A percentile compares a stretch with the other conserved stretches of the same genome.
These are phyloP conservation scores for Lecanicillium sp. DNA, from an alignment of 2,329 filamentous ascomycete species.

Conservation along the genomic window DNA sequence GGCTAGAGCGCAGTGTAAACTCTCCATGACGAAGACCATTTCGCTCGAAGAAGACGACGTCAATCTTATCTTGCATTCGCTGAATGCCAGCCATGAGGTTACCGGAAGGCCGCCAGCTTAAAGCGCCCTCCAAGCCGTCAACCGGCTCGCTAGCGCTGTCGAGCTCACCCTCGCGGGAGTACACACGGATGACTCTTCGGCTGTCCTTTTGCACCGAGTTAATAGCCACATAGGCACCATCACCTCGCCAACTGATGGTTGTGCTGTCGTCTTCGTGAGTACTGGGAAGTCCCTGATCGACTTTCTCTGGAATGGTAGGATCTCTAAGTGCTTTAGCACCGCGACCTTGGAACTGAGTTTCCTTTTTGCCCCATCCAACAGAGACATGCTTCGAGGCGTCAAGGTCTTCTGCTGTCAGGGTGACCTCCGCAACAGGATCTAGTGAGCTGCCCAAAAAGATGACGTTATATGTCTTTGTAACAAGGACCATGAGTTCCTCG, in stretches of 20 bases:
- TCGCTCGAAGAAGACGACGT: slow-evolving; percentile 91
- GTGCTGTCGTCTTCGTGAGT: slow-evolving; percentile 61
- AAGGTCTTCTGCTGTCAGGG: slow-evolving; percentile 67
- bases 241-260: slow-evolving; percentile 85
- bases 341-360: slow-evolving; percentile 94
- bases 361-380: slow-evolving; percentile 96
- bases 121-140: slow-evolving; percentile 74
- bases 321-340: slow-evolving; percentile 80
- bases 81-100: slow-evolving; percentile 87
- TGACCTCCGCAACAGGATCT: slow-evolving; percentile 70
- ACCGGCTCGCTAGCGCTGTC: slow-evolving; percentile 94
- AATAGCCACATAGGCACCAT: slow-evolving; percentile 83
- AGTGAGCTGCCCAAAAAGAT: slow-evolving; percentile 92
- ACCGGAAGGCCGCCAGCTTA: slow-evolving; percentile 88
- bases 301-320: slow-evolving; percentile 86
- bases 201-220: slow-evolving; percentile 63
- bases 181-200: slow-evolving; percentile 79
- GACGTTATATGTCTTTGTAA: slow-evolving; percentile 69
- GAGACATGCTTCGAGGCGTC: slow-evolving; percentile 89
- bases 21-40: slow-evolving; percentile 97
- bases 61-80: slow-evolving; percentile 56
- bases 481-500: slow-evolving; percentile 79
- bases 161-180: slow-evolving; percentile 79
- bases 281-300: slow-evolving; percentile 76
- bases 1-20: slow-evolving; percentile 66